Evolutionary conservation across 495 filamentous ascomycete genomes (phyloP).

Genomic region (Patellaria atrata): DNA sequence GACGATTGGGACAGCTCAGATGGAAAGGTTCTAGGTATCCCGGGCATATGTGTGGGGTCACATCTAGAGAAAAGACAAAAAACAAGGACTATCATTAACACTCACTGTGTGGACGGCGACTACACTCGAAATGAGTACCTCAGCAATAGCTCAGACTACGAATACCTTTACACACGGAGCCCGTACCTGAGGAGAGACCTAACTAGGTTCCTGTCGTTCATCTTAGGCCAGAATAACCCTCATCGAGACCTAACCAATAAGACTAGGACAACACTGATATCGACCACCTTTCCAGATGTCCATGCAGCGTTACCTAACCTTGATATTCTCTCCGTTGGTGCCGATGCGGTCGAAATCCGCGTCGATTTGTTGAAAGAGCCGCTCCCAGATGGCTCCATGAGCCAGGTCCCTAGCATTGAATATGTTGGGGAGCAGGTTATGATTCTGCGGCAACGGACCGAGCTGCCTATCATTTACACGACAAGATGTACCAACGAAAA

Average conservation of each 20-base stretch:
- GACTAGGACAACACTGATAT: slow-evolving; percentile 65
- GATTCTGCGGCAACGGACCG: slow-evolving; percentile 65
- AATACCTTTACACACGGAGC: slow-evolving; percentile 61
- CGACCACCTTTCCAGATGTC: slow-evolving; percentile 75
- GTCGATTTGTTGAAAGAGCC: slow-evolving; percentile 71
- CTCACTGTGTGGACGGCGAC: slow-evolving; percentile 55
- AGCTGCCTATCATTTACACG: slow-evolving; percentile 76
- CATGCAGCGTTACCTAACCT: slow-evolving; percentile 70
- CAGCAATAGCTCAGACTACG: slow-evolving; percentile 56
- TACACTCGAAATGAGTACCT: slow-evolving; percentile 50
- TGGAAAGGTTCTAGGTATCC: slow-evolving; percentile 21
- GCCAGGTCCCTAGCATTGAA: slow-evolving; percentile 55
- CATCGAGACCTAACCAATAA: slow-evolving; percentile 64
- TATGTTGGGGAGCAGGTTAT: slow-evolving; percentile 79
- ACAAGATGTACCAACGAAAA: slow-evolving; percentile 68
- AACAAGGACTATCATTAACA: slow-evolving; percentile 42
- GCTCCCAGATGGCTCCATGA: slow-evolving; percentile 38
- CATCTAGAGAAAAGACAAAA: slow-evolving; percentile 11
- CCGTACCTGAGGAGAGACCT: slow-evolving; percentile 63
- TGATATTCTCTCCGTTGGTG: slow-evolving; percentile 70
- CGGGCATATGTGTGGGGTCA: slow-evolving; percentile 6
- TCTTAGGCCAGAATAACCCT: slow-evolving; percentile 58
- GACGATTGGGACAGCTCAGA: slow-evolving; percentile 11
- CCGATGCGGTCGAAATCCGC: slow-evolving; percentile 69
- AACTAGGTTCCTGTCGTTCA: slow-evolving; percentile 60